Evolutionary conservation across 331 rosid genomes (phyloP), one percentile per base, ranked within the genome.

Genomic region (Phaseolus coccineus): DNA sequence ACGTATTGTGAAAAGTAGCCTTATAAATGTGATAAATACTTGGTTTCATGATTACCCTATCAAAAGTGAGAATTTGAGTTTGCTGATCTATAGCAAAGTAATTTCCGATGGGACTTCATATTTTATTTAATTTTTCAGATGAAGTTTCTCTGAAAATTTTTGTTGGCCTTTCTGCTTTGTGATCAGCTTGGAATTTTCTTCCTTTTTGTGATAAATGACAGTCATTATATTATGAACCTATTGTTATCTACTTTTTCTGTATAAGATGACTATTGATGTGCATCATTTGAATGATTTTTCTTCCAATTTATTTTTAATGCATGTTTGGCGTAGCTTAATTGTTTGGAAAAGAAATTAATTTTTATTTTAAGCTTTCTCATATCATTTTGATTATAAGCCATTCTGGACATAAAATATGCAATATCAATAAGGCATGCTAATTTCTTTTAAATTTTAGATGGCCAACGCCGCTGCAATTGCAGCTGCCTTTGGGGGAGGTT

Each of bases 401-500:
- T 31, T 22, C 39, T 22, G 15, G 46, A 33, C 40, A 46, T 16
- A 46, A 63, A 8, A 5, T 27, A n/a, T 24, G 62, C 35, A 31
- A 69, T 13, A 53, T 52, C 77, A 33, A 42, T 35, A 11, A 15
- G 24, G 37, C 61, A 7, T 73, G 71, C 47, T 56, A 52, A 44
- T 48, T 44, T 78, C 42, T 61, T 62, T 81, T 79, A 74, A 81
- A 68, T 73, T 74, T 46, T 88, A 93, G 99, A 90, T 91, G 97
- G 85, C 93, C 31, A 93, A 93, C 74, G 93, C 94, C 22, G 91
- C 97, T 6, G 98, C 98, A 62, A 90, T 93, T 81, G 94, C 97
- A 8, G 90, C 98, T 52, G 97, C 98, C 82, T 93, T 93, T 63
- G 99, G 92, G 33, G 99, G 98, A 82, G 95, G 96, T 82, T 82